Evolutionary conservation across 768 basidiomycete genomes (phyloP).

Genomic region (Coprinellus aureogranulatus): DNA sequence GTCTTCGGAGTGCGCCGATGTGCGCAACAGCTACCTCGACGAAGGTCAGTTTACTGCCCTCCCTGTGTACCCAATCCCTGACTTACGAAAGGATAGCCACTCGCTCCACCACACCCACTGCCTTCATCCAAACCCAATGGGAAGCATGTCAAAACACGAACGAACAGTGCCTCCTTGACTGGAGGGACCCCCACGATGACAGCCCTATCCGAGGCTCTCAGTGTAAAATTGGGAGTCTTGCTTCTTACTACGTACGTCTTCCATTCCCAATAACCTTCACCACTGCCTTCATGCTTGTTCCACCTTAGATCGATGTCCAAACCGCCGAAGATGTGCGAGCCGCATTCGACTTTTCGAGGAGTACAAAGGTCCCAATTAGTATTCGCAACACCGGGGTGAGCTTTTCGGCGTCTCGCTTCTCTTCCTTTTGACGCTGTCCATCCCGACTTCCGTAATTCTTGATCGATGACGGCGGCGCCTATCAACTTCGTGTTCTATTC

Average conservation of each 20-base stretch:
- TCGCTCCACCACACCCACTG: conserved; percentile 13
- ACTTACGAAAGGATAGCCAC: conserved; percentile 6
- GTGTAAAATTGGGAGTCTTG: conserved; percentile 37
- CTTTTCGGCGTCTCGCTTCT: background rate
- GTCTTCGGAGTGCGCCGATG: conserved; percentile 12
- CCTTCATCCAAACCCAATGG: conserved; percentile 41
- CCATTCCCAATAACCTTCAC: conserved; percentile 8
- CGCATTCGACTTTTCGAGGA: conserved; percentile 43
- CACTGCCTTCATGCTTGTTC: background rate
- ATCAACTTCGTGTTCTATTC: too few relatives aligned
- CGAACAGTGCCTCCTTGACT: conserved; percentile 49
- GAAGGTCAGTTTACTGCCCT: conserved; percentile 11
- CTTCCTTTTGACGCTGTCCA: background rate
- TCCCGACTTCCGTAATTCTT: background rate
- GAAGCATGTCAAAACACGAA: conserved; percentile 51
- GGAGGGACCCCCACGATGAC: conserved; percentile 26
- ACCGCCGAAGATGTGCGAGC: conserved; percentile 37
- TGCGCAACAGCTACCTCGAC: conserved; percentile 15
- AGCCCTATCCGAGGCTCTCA: conserved; percentile 21
- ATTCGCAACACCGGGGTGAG: conserved; percentile 54
- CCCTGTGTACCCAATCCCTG: background rate
- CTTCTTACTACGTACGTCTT: conserved; percentile 21
- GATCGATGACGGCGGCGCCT: background rate
- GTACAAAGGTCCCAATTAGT: conserved; percentile 38
- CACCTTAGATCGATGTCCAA: conserved; percentile 37